Evolutionary conservation across 192 early-diverging fungal genomes (phyloP).

Genomic region (Rhizoclosmatium globosum): DNA sequence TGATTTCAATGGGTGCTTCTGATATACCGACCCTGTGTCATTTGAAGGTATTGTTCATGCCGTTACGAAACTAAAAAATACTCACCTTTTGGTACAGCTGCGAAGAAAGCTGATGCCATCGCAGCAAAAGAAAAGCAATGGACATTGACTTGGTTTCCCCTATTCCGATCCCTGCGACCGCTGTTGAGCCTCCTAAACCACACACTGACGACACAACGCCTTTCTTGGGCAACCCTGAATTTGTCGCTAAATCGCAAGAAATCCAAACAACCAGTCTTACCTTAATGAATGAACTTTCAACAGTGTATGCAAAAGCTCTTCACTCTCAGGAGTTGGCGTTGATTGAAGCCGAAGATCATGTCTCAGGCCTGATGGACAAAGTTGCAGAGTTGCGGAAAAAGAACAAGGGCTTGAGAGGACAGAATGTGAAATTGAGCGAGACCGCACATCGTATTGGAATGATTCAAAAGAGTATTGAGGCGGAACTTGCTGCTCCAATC

Average conservation of each 20-base stretch:
- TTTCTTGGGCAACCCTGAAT: constrained; percentile 6
- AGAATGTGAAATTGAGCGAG: constrained; percentile 23
- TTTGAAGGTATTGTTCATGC: no score
- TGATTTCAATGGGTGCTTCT: constrained; percentile 10
- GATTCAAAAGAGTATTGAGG: background rate
- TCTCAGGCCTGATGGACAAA: background rate
- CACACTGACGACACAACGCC: background rate
- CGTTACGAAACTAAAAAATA: no score
- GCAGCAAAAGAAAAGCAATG: background rate
- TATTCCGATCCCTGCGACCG: background rate
- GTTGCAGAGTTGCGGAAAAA: constrained; percentile 17
- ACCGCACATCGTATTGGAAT: constrained; percentile 21
- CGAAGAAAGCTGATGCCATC: background rate
- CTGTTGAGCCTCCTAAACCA: background rate
- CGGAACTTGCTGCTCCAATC: background rate
- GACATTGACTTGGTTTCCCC: background rate
- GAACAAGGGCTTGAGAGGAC: constrained; percentile 28
- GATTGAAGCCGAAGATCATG: background rate
- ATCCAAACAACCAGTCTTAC: constrained; percentile 3
- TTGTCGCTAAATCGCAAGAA: background rate
- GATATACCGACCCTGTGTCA: background rate
- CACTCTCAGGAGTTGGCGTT: background rate
- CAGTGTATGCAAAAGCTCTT: constrained; percentile 3
- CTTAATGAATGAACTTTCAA: constrained; percentile 4
- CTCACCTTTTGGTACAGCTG: background rate